Percentiles rank a stretch among this genome's conserved stretches.
Conservation (phyloP, 1,284 basidiomycete genomes). For the Peniophora sp. region DNA sequence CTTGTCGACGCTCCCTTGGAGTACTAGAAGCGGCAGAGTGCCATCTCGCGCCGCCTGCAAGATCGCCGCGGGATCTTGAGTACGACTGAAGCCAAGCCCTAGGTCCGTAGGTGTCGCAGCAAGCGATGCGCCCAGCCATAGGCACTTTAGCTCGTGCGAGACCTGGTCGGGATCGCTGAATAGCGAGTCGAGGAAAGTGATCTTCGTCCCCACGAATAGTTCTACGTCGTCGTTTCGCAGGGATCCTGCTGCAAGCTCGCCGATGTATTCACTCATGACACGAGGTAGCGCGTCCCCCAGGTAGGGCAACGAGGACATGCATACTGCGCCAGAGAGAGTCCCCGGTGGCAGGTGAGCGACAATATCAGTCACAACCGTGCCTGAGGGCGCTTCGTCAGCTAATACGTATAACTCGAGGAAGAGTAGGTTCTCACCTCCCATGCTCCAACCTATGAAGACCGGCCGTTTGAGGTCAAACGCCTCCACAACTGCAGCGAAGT, state of each 20-base stretch:
- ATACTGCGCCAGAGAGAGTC: slow-evolving; percentile 14
- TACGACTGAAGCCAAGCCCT: slow-evolving; percentile 6
- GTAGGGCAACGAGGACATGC: slow-evolving; percentile 14
- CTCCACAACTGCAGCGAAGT: slow-evolving; percentile 18
- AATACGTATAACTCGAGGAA: not conserved
- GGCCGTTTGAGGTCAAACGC: slow-evolving; percentile 17
- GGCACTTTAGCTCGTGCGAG: slow-evolving; percentile 11
- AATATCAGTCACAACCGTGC: slow-evolving; percentile 14
- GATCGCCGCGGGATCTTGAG: slow-evolving; percentile 12
- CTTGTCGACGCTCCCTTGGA: slow-evolving; percentile 14
- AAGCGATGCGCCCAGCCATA: slow-evolving; percentile 14
- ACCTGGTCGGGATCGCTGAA: slow-evolving; percentile 11
- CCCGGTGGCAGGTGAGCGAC: slow-evolving; percentile 10
- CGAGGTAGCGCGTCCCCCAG: slow-evolving; percentile 7
- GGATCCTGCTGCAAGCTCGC: slow-evolving; percentile 7
- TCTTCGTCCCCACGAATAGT: slow-evolving; percentile 11
- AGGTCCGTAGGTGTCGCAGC: slow-evolving; percentile 11
- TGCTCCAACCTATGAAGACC: slow-evolving; percentile 18
- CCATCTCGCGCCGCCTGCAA: slow-evolving; percentile 14
- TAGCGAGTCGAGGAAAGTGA: slow-evolving; percentile 13
- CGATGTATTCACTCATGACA: slow-evolving; percentile 10
- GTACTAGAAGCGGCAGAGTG: slow-evolving; percentile 13
- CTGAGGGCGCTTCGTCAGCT: slow-evolving; percentile 3
- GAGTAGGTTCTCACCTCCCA: not conserved
- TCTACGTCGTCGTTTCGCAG: slow-evolving; percentile 11